These are phyloP conservation scores for Cichorium intybus DNA, from an alignment of 140 eudicot genomes.

Conservation along the genomic window DNA sequence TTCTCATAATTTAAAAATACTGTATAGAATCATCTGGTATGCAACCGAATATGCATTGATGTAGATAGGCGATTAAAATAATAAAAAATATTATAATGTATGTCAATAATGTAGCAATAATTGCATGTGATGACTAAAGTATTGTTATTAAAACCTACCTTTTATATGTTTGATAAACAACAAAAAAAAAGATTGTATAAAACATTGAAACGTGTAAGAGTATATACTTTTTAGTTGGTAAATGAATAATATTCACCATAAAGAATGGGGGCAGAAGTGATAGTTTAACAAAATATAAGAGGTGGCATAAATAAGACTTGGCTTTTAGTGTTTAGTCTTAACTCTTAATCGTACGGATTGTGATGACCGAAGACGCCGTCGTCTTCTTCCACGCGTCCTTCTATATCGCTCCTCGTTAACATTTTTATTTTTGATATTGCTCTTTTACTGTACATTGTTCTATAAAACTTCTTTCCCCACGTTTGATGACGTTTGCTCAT, in stretches of 20 bases:
- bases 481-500: too few relatives aligned
- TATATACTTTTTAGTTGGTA: neutral
- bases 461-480: too few relatives aligned
- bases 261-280: neutral
- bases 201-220: neutral
- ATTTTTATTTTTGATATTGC: too few relatives aligned
- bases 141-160: neutral
- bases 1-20: neutral
- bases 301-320: neutral
- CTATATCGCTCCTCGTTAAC: neutral
- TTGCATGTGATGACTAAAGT: neutral
- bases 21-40: neutral
- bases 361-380: neutral
- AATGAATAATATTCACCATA: neutral
- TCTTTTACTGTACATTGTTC: too few relatives aligned
- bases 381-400: slow-evolving; percentile 15
- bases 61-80: neutral
- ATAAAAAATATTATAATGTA: neutral
- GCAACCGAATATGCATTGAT: neutral
- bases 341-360: slow-evolving; percentile 16
- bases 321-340: too few relatives aligned
- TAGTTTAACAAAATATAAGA: neutral
- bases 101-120: slow-evolving; percentile 5
- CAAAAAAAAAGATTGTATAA: too few relatives aligned
- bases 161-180: neutral